Conservation (phyloP, 2,329 filamentous ascomycete genomes). For the Xylariales sp. region DNA sequence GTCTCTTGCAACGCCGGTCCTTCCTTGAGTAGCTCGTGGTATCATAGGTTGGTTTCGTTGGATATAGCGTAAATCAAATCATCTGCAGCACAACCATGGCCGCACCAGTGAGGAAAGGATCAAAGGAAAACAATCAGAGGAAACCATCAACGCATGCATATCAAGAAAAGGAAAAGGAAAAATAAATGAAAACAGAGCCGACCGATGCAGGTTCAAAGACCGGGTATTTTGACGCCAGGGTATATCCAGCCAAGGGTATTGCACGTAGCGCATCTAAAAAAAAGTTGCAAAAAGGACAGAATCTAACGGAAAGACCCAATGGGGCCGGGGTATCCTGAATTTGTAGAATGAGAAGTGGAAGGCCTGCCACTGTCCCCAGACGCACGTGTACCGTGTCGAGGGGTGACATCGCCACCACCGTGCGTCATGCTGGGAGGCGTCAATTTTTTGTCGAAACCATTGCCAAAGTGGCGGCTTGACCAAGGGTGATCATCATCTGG, state of each 20-base stretch:
- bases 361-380: slow-evolving; percentile 90
- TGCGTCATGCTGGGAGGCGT: slow-evolving; percentile 55
- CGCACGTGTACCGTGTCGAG: slow-evolving; percentile 76
- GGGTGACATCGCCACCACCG: slow-evolving; percentile 75
- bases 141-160: slow-evolving; percentile 16
- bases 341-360: slow-evolving; percentile 90
- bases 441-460: slow-evolving; percentile 60
- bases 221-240: slow-evolving; percentile 58
- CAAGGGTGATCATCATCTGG: slow-evolving; percentile 70
- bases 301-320: slow-evolving; percentile 88
- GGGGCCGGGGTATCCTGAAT: slow-evolving; percentile 93
- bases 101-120: slow-evolving; percentile 18
- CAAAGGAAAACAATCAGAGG: slow-evolving; percentile 15
- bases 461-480: slow-evolving; percentile 59
- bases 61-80: slow-evolving; percentile 26
- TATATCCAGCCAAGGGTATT: slow-evolving; percentile 62
- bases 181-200: slow-evolving; percentile 31
- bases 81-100: slow-evolving; percentile 20
- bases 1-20: slow-evolving; percentile 25
- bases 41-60: slow-evolving; percentile 28
- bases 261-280: slow-evolving; percentile 46
- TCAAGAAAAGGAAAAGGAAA: slow-evolving; percentile 26
- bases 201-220: slow-evolving; percentile 40
- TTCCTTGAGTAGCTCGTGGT: slow-evolving; percentile 25
- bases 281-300: too few relatives aligned